Base-by-base conservation (phyloP, 2,329 filamentous ascomycete genomes). In the Aspergillus hortae region DNA sequence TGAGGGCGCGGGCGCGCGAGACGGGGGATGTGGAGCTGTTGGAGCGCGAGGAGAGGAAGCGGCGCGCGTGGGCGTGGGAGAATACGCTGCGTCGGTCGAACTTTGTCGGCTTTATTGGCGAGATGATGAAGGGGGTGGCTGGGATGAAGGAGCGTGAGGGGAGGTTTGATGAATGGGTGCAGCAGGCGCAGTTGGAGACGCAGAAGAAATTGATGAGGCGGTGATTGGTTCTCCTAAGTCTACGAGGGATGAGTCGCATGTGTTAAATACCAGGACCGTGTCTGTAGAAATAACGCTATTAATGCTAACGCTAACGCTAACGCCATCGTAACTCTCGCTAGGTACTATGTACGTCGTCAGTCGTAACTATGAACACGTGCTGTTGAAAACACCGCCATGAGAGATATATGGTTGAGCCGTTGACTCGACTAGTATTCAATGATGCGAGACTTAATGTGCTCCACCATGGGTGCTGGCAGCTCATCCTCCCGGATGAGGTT, bases 101-200 rank as follows among this genome's bases (percentile, higher is more conserved):
- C 73, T 99, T 99, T 76, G 89, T 99, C 0, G 92, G 91, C 0
- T 96, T 99, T 65, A 88, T 92, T 3, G 91, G 90, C 11, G 91
- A 96, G 76, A 79, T 96, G 55, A 76, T 96, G 62, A 95, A 94
- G 77, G 88, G 85, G 1, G 92, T 96, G 4, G 88, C 90, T n/a
- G 79, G 74, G 58, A 71, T 76, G 55, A 96, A 95, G 78, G 68
- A 95, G 38, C 77, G 79, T 54, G 80, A 87, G 2, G 81, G 77
- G 11, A 84, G 78, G 11, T 94, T 92, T 69, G 80, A 86, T 69
- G 88, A 90, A 70, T 89, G 90, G 73, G 89, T 97, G 55, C 88
- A 92, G 63, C 89, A 91, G 63, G 76, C 75, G 14, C 75, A 74
- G 64, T 65, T 61, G 53, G 69, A 72, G 57, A 77, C 75, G 11